Conservation (phyloP, 2,329 filamentous ascomycete genomes). For the Xylaria sp. region DNA sequence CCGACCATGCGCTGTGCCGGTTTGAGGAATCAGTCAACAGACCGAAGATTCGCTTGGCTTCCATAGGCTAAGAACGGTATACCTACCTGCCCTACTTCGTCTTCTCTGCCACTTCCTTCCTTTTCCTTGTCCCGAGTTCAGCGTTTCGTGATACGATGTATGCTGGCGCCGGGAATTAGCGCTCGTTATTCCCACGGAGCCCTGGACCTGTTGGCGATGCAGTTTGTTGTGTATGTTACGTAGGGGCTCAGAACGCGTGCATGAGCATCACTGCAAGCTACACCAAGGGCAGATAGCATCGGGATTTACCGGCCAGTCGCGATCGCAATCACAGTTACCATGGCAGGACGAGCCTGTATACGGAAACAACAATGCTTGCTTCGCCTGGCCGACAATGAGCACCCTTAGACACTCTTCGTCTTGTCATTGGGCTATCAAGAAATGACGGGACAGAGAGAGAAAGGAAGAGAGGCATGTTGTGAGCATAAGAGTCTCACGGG, state of each 20-base stretch:
- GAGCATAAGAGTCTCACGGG: conserved; percentile 15
- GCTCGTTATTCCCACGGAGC: conserved; percentile 20
- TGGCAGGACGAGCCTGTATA: conserved; percentile 9
- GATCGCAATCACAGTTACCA: conserved; percentile 20
- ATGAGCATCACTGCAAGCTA: conserved; percentile 17
- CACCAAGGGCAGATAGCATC: conserved; percentile 4
- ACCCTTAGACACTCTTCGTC: conserved; percentile 2
- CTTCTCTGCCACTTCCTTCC: neutral
- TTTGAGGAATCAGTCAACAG: neutral
- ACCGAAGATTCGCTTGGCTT: neutral
- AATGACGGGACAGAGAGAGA: neutral
- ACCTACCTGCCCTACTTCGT: neutral
- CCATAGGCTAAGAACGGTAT: neutral
- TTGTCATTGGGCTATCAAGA: conserved; percentile 1
- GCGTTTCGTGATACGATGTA: conserved; percentile 24
- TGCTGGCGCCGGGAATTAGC: conserved; percentile 25
- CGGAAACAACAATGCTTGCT: conserved; percentile 14
- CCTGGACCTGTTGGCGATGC: conserved; percentile 25
- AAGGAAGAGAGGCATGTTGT: conserved; percentile 1
- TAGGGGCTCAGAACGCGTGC: conserved; percentile 26
- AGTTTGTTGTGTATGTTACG: conserved; percentile 17
- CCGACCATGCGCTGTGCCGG: neutral
- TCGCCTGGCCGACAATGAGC: conserved; percentile 6
- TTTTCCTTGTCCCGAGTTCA: neutral
- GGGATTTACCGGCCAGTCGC: conserved; percentile 26